A percentile compares a stretch with the other conserved stretches of the same genome.
Conservation (phyloP, 2,329 filamentous ascomycete species). For the Aspergillus eucalypticola region DNA sequence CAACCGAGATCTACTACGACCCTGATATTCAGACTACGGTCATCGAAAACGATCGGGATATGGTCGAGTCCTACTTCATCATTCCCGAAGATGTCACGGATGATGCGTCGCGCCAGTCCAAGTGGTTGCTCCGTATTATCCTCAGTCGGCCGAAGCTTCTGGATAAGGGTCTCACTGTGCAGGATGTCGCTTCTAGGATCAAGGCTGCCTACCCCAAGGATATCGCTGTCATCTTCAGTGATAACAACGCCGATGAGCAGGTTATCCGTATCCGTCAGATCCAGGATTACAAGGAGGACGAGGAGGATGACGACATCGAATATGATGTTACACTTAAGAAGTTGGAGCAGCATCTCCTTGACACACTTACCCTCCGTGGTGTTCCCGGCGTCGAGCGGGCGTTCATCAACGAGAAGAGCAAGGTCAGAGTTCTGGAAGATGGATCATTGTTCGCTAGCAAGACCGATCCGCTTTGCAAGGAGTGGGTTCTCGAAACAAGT, state of each 20-base stretch:
- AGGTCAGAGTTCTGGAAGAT: slow-evolving; percentile 66
- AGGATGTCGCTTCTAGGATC: slow-evolving; percentile 86
- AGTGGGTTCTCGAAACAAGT: slow-evolving; percentile 95
- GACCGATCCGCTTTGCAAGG: slow-evolving; percentile 72
- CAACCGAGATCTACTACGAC: slow-evolving; percentile 97
- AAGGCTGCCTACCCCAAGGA: slow-evolving; percentile 85
- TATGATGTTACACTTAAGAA: slow-evolving; percentile 93
- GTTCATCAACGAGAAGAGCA: slow-evolving; percentile 82
- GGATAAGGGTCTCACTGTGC: slow-evolving; percentile 83
- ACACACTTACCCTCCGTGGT: slow-evolving; percentile 87
- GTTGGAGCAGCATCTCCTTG: slow-evolving; percentile 85
- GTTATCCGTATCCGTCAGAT: slow-evolving; percentile 90
- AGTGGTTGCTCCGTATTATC: slow-evolving; percentile 92
- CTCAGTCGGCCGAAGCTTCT: slow-evolving; percentile 92
- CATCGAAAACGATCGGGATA: slow-evolving; percentile 84
- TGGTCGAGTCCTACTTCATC: slow-evolving; percentile 96
- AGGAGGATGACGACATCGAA: slow-evolving; percentile 72
- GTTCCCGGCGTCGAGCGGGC: slow-evolving; percentile 85
- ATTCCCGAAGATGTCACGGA: slow-evolving; percentile 80
- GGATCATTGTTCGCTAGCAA: slow-evolving; percentile 75
- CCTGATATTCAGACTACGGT: slow-evolving; percentile 82
- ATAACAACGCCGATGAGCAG: slow-evolving; percentile 95
- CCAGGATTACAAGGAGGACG: slow-evolving; percentile 67
- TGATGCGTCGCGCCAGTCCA: slow-evolving; percentile 69
- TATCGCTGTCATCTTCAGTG: slow-evolving; percentile 91